Evolutionary conservation across 129 eudicot species (phyloP).

Genomic region (Artemisia tridentata): DNA sequence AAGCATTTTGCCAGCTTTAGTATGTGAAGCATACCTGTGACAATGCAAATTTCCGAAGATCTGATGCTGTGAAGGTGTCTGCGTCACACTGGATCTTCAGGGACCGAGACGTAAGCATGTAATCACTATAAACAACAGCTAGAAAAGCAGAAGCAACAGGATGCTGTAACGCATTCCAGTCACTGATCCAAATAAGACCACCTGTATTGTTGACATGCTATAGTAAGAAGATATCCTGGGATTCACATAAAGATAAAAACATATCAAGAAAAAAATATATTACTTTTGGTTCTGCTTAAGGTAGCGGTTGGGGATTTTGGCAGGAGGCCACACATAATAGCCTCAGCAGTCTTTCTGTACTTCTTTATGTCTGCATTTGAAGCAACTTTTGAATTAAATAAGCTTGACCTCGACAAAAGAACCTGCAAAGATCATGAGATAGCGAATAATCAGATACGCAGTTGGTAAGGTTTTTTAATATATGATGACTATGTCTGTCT

Average conservation of each 20-base stretch:
- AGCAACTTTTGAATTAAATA: too few relatives aligned
- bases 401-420: too few relatives aligned
- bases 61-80: slow-evolving; percentile 41
- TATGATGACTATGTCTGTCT: too few relatives aligned
- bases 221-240: not conserved
- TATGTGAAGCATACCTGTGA: slow-evolving; percentile 52
- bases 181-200: slow-evolving; percentile 71
- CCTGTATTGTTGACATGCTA: slow-evolving; percentile 33
- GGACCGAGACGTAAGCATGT: slow-evolving; percentile 73
- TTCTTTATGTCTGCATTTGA: too few relatives aligned
- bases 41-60: slow-evolving; percentile 61
- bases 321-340: too few relatives aligned
- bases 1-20: not conserved
- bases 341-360: too few relatives aligned
- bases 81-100: slow-evolving; percentile 50
- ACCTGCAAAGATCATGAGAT: too few relatives aligned
- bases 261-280: not conserved
- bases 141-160: slow-evolving; percentile 81
- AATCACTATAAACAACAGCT: too few relatives aligned
- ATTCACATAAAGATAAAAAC: not conserved
- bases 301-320: slow-evolving; percentile 94
- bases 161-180: slow-evolving; percentile 79
- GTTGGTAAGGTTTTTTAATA: too few relatives aligned
- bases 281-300: slow-evolving; percentile 84
- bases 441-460: too few relatives aligned